These are phyloP conservation scores for Curvularia sp. DNA, from an alignment of 2,329 filamentous ascomycete species.

Conservation along the genomic window DNA sequence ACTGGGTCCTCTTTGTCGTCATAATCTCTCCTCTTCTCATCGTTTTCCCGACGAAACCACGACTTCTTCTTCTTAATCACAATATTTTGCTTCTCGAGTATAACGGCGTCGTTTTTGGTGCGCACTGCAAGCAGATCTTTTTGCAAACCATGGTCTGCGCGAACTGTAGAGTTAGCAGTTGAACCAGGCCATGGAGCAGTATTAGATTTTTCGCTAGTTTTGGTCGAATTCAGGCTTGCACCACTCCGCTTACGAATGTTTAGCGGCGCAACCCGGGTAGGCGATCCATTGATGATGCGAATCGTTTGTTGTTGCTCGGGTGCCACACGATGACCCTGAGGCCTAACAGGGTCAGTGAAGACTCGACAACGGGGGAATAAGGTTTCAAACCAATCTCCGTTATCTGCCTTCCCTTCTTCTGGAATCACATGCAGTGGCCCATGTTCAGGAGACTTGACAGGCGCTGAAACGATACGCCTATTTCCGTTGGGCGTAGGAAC, in stretches of 20 bases:
- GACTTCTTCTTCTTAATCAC: slow-evolving; percentile 55
- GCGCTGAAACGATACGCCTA: slow-evolving; percentile 58
- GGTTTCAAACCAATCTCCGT: slow-evolving; percentile 42
- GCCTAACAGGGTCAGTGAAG: slow-evolving; percentile 54
- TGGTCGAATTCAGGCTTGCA: slow-evolving; percentile 38
- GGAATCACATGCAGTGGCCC: slow-evolving; percentile 59
- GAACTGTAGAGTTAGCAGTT: slow-evolving; percentile 20
- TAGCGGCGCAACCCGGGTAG: slow-evolving; percentile 61
- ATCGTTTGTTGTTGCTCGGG: slow-evolving; percentile 58
- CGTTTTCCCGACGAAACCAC: slow-evolving; percentile 54
- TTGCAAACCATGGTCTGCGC: slow-evolving; percentile 32
- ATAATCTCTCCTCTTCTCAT: slow-evolving; percentile 43
- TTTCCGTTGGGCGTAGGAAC: slow-evolving; percentile 47
- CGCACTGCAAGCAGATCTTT: slow-evolving; percentile 30
- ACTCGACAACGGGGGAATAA: slow-evolving; percentile 47
- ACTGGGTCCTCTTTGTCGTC: slow-evolving; percentile 35
- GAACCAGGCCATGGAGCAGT: slow-evolving; percentile 29
- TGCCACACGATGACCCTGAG: slow-evolving; percentile 34
- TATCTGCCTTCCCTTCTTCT: slow-evolving; percentile 56
- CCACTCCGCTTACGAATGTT: slow-evolving; percentile 62
- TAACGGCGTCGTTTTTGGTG: slow-evolving; percentile 16
- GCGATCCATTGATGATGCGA: slow-evolving; percentile 63
- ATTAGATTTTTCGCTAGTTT: slow-evolving; percentile 19
- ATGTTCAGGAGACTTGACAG: slow-evolving; percentile 43
- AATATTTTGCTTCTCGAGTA: slow-evolving; percentile 34